phyloP scores from a whole-genome alignment of 495 filamentous ascomycete genomes.

The Podospora fimiseda region DNA sequence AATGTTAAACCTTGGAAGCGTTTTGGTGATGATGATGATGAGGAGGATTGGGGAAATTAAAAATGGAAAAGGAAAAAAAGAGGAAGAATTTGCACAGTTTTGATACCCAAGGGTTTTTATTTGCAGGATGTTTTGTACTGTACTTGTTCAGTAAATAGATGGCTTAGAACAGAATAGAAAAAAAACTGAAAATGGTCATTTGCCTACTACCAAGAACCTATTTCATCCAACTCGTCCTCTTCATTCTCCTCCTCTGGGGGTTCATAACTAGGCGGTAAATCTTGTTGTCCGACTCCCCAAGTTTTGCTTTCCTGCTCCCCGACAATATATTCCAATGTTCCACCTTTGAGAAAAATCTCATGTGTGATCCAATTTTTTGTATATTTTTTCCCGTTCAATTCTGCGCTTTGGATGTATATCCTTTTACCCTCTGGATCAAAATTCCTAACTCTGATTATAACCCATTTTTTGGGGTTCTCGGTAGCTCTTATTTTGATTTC shows the following conservation, averaged over 20 bases:
- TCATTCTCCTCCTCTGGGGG: background rate
- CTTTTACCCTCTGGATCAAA: conserved; percentile 54
- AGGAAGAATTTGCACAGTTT: no score
- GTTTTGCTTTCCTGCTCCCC: conserved; percentile 54
- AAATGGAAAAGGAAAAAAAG: no score
- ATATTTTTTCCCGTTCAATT: conserved; percentile 56
- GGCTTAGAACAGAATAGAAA: no score
- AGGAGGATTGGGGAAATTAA: no score
- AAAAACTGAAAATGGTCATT: no score
- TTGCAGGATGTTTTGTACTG: no score
- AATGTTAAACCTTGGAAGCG: no score
- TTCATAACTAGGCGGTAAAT: conserved; percentile 56
- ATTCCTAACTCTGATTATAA: conserved; percentile 50
- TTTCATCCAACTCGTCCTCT: background rate
- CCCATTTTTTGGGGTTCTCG: conserved; percentile 35
- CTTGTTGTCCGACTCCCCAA: conserved; percentile 60
- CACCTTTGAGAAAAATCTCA: conserved; percentile 62
- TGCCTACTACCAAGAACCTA: no score
- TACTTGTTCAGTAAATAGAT: no score
- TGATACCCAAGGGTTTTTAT: no score
- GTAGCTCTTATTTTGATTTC: conserved; percentile 48
- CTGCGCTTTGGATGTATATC: conserved; percentile 60
- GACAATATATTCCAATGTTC: conserved; percentile 56
- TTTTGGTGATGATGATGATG: no score
- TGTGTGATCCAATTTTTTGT: conserved; percentile 67